A percentile compares a stretch with the other conserved stretches of the same genome.
These are phyloP conservation scores for Aquilaria agallochum DNA, from an alignment of 441 rosid species.

Conservation along the genomic window DNA sequence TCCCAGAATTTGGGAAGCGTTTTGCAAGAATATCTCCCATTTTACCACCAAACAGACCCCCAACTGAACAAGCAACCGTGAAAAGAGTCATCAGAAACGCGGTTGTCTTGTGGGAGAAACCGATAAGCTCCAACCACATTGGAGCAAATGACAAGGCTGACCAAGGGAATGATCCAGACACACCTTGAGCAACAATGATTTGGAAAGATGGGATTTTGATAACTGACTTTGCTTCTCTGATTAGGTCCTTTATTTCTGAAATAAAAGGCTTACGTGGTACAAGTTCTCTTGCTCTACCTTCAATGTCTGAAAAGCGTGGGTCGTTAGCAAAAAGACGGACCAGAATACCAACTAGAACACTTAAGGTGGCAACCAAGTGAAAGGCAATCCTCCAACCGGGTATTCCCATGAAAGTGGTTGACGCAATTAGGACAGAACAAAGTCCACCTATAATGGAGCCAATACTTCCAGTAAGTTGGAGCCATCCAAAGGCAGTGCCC, in stretches of 20 bases:
- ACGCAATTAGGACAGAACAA: conserved; percentile 62
- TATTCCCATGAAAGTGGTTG: conserved; percentile 54
- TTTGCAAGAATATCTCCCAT: conserved; percentile 72
- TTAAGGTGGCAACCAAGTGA: conserved; percentile 66
- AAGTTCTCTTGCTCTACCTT: conserved; percentile 17
- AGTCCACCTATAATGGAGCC: conserved; percentile 76
- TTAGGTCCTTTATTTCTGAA: conserved; percentile 53
- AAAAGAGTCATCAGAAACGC: conserved; percentile 58
- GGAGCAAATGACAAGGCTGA: conserved; percentile 81
- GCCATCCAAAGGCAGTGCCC: conserved; percentile 84
- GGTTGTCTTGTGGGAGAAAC: conserved; percentile 67
- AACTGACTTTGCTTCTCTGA: conserved; percentile 52
- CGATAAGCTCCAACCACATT: conserved; percentile 86
- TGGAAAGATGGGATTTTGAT: conserved; percentile 63
- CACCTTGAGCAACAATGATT: conserved; percentile 82
- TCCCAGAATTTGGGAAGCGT: conserved; percentile 61
- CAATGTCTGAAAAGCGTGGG: conserved; percentile 41
- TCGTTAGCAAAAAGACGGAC: conserved; percentile 64
- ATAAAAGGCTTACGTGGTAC: not conserved
- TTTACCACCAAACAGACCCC: conserved; percentile 78
- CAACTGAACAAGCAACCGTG: conserved; percentile 59
- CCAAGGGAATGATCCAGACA: conserved; percentile 80
- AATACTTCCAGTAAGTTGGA: conserved; percentile 60
- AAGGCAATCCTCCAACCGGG: conserved; percentile 90
- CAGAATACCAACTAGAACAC: conserved; percentile 59